Base-by-base conservation (phyloP, 2,329 filamentous ascomycete species). In the Alternaria consortialis region DNA sequence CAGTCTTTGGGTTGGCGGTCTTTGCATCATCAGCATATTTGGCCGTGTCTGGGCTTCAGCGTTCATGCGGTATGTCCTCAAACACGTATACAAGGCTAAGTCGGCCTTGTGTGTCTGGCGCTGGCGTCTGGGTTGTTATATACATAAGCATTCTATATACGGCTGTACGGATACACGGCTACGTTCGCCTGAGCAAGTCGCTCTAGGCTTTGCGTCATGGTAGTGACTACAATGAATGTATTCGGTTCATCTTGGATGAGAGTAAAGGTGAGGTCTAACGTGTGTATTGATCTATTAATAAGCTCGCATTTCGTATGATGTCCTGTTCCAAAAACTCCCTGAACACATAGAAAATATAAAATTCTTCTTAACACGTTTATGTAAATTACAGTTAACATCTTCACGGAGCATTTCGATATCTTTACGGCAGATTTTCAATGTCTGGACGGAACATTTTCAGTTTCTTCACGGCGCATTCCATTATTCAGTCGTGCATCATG, bases 81-180 rank as follows among this genome's bases (percentile, higher is more conserved):
- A 39, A 27, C 23, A 43, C 8, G 36, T 27, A 25, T 20, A 44
- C 25, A 15, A 51, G 27, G 37, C 59, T 62, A n/a, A 40, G 37
- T 47, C 43, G 40, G 37, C 59, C 37, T 40, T 58, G 43, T 55
- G 27, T 59, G 29, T 59, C 39, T 47, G 60, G 56, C 56, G 60
- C 56, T 62, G 56, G 60, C 53, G 53, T 60, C 40, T 56, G 46
- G 51, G 46, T 46, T 62, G 31, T 43, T 47, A 31, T 48, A 37
- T 27, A 46, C 17, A 32, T 50, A 29, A 36, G 51, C 55, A 47
- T 62, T 6, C 31, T 48, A 43, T 40, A 42, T 57, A 57, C 40
- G 60, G 23, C 34, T 43, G 51, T 55, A 48, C 25, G 47, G 44
- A 43, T 37, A 62, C 34, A 53, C 5, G 47, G 29, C 36, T 51